Evolutionary conservation across 768 basidiomycete species (phyloP).

Genomic region (Amanita exitialis): DNA sequence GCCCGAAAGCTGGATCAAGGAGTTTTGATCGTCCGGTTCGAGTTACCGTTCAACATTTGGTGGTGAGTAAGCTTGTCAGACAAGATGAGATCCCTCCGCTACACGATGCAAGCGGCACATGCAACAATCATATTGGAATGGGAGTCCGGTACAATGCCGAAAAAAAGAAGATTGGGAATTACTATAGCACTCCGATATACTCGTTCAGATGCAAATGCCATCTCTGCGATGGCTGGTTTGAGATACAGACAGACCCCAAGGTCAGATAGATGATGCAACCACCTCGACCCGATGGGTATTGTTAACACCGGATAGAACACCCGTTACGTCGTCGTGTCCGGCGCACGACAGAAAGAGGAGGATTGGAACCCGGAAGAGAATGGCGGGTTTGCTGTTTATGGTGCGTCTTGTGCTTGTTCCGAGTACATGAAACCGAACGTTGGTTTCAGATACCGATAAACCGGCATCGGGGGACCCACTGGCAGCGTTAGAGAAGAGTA

Average conservation of each 20-base stretch:
- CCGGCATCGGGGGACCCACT: slow-evolving; percentile 72
- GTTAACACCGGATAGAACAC: slow-evolving; percentile 57
- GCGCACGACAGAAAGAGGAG: slow-evolving; percentile 90
- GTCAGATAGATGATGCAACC: slow-evolving; percentile 24
- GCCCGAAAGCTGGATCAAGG: slow-evolving; percentile 96
- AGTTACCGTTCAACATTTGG: slow-evolving; percentile 95
- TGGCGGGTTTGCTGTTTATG: slow-evolving; percentile 85
- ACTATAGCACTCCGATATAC: slow-evolving; percentile 91
- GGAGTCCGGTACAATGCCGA: slow-evolving; percentile 99
- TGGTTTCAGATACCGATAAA: slow-evolving; percentile 53
- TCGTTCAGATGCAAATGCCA: slow-evolving; percentile 98
- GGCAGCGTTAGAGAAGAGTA: slow-evolving; percentile 82
- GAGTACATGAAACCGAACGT: background rate
- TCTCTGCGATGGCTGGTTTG: slow-evolving; percentile 93
- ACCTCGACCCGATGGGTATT: background rate
- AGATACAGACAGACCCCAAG: slow-evolving; percentile 96
- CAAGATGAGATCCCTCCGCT: background rate
- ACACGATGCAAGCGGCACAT: slow-evolving; percentile 60
- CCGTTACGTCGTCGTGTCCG: slow-evolving; percentile 84
- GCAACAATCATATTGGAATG: slow-evolving; percentile 96
- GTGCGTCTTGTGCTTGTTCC: slow-evolving; percentile 27
- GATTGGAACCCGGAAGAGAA: slow-evolving; percentile 98
- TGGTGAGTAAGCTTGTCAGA: slow-evolving; percentile 43
- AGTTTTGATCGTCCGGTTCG: slow-evolving; percentile 91
- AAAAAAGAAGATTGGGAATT: slow-evolving; percentile 93